Conservation (phyloP, 345 rosid genomes). For the Arabis hirsuta region DNA sequence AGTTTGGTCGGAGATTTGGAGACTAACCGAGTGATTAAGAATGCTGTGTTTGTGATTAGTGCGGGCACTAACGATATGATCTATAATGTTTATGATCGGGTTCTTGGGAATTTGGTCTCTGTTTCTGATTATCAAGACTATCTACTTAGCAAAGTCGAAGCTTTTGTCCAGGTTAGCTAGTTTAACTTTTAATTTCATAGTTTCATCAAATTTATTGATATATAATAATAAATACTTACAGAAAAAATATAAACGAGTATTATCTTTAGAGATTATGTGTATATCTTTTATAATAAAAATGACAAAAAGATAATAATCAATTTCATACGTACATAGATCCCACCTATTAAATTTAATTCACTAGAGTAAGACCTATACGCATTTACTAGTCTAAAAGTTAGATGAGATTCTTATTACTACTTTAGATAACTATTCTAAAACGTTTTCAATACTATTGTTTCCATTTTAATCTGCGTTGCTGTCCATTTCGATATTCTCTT, state of each 20-base stretch:
- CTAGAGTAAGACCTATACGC: neutral
- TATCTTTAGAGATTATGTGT: neutral
- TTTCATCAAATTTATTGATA: neutral
- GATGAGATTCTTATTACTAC: neutral
- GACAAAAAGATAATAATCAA: too few relatives aligned
- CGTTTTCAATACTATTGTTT: neutral
- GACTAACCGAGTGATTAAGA: slow-evolving; percentile 36
- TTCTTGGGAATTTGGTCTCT: slow-evolving; percentile 18
- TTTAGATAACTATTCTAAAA: neutral
- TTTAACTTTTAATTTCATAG: neutral
- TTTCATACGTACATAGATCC: slow-evolving; percentile 17
- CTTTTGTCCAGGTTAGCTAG: slow-evolving; percentile 31
- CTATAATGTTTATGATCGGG: slow-evolving; percentile 36
- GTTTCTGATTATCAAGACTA: slow-evolving; percentile 39
- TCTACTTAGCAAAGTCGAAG: slow-evolving; percentile 31
- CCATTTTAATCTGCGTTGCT: neutral
- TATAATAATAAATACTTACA: neutral
- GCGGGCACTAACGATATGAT: slow-evolving; percentile 47
- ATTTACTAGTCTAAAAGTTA: neutral
- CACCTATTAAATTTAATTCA: slow-evolving; percentile 10
- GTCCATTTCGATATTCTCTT: neutral
- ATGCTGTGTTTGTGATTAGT: slow-evolving; percentile 44
- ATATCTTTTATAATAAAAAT: too few relatives aligned
- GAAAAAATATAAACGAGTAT: neutral
- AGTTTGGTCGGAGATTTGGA: slow-evolving; percentile 39